phyloP scores from a whole-genome alignment of 129 eudicot genomes.

The Ambrosia trifida region DNA sequence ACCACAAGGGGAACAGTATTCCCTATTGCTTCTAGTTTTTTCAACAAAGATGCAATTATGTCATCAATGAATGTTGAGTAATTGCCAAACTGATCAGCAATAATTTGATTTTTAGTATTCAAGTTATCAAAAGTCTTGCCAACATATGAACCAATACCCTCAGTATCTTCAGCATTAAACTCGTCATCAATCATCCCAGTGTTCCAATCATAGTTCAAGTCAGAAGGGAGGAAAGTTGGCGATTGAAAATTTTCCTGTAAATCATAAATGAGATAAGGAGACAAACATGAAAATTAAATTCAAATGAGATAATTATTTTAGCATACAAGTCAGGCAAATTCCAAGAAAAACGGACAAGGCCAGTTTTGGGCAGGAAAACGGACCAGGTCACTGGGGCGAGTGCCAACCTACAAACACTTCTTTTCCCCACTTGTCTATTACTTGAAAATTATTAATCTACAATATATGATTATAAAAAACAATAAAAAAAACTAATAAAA shows the following conservation, averaged over 20 bases:
- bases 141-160: conserved; percentile 39
- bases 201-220: conserved; percentile 32
- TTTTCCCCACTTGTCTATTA: neutral
- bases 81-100: conserved; percentile 45
- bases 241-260: conserved; percentile 57
- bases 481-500: neutral
- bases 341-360: neutral
- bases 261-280: conserved; percentile 22
- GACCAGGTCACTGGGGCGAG: neutral
- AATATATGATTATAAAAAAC: neutral
- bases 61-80: conserved; percentile 56
- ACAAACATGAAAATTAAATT: neutral
- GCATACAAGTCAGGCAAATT: neutral
- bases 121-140: conserved; percentile 54
- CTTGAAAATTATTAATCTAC: neutral
- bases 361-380: neutral
- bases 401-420: neutral
- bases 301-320: neutral
- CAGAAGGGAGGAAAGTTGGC: conserved; percentile 36
- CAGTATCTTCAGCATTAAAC: conserved; percentile 50
- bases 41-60: conserved; percentile 46
- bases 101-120: conserved; percentile 47
- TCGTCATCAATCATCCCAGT: conserved; percentile 38
- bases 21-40: conserved; percentile 44
- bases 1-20: conserved; percentile 36